Base-by-base conservation (phyloP, 106 monocot species). In the Narthecium ossifragum region DNA sequence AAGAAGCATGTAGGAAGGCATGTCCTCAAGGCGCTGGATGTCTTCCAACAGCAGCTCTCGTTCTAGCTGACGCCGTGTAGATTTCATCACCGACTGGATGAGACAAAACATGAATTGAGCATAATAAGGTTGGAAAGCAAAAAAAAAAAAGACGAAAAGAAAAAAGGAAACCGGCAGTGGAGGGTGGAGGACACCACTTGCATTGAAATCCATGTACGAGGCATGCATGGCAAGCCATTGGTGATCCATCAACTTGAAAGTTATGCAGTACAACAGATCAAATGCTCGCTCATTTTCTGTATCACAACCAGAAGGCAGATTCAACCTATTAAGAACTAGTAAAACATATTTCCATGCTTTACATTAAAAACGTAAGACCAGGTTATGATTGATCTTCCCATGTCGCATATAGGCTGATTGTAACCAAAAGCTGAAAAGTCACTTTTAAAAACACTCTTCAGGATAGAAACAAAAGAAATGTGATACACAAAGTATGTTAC, bases 231-330 rank as follows among this genome's bases (percentile, higher is more conserved):
- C 63, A 31, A 94, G 83, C 89, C 93, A 94, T 34, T 77, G 79
- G 30, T 80, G 82, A 80, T 93, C 93, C 93, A 89, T 88, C 65
- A 93, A 33, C 69, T 80, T 88, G 72, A 93, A 93, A 53, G 88
- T 70, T 39, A 92, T 80, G 78, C 92, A 92, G 69, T 80, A 92
- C 8, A 92, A 59, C 26, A 92, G 53, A 61, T 92, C 92, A 60
- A 92, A 92, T 8, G 87, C 86, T 57, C 73, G 69, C 46, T 83
- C 80, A 61, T 87, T 80, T 31, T 86, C 92, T 92, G 76, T 23
- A 58, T n/a, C 31, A 53, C 10, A 46, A 14, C 26, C n/a, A 70
- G 28, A 46, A 59, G 37, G 25, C 10, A 20, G 17, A 33, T 24
- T 31, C 11, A 25, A n/a, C n/a, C n/a, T n/a, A n/a, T n/a, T n/a